Evolutionary conservation across 139 green algal species (phyloP).

Genomic region (Coelastrella sp.): DNA sequence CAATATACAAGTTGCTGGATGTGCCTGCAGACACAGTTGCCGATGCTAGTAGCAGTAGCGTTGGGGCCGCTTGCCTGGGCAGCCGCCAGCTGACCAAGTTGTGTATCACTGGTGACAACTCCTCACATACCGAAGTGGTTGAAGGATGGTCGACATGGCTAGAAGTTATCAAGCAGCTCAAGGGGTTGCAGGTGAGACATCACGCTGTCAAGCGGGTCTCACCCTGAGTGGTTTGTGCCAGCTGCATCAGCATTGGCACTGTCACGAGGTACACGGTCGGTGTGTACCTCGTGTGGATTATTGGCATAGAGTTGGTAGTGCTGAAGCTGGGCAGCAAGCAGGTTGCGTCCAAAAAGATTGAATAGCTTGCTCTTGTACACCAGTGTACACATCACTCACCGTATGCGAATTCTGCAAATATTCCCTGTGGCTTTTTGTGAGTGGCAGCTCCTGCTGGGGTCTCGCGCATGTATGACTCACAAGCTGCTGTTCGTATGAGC

Average conservation of each 20-base stretch:
- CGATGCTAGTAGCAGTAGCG: neutral
- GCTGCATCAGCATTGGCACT: neutral
- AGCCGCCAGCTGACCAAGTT: neutral
- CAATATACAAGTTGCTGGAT: slow-evolving; percentile 6
- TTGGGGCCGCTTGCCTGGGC: neutral
- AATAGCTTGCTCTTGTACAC: no score
- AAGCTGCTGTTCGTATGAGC: neutral
- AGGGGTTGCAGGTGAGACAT: neutral
- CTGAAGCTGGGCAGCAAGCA: no score
- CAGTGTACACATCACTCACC: no score
- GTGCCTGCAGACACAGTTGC: neutral
- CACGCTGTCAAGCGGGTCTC: no score
- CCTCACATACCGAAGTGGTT: neutral
- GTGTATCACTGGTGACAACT: slow-evolving; percentile 17
- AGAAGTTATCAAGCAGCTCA: neutral
- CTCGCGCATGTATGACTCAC: no score
- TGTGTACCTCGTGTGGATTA: no score
- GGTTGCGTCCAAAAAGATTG: no score
- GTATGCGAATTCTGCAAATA: no score
- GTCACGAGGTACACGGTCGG: no score
- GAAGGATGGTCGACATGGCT: slow-evolving; percentile 11
- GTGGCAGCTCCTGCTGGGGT: no score
- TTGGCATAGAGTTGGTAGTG: no score
- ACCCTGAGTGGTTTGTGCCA: neutral
- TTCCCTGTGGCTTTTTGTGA: no score